Base-by-base conservation (phyloP, 139 green algal species). In the Auxenochlorella pyrenoidosa region DNA sequence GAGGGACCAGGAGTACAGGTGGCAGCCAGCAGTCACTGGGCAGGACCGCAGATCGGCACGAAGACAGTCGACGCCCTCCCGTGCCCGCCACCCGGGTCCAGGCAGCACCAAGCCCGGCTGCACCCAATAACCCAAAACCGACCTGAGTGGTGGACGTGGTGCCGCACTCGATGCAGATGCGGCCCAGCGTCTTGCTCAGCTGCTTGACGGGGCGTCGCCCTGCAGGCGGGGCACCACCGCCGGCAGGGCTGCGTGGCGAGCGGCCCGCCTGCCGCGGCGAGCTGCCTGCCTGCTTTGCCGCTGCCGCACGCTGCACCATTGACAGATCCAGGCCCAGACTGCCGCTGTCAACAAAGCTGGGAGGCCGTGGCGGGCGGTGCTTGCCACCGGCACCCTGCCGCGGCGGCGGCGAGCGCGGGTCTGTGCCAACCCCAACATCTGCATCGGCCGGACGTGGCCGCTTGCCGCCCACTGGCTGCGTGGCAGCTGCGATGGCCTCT, bases 121-220 rank as follows among this genome's bases (percentile, higher is more conserved):
- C 60, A 3, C 26, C 60, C 60, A 34, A 32, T 34, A 32, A 12
- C 60, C 26, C 15, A 12, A 4, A 34, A 5, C 28, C 80, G 19
- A 75, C 80, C 80, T 85, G 80, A 4, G 80, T 85, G 63, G 80
- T 85, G 59, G 54, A 44, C 0, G 40, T 65, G 15, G 63, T 65
- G 63, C 40, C 59, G 80, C 80, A 85, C 80, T 85, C 80, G 30
- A 85, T 75, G 63, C 80, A 85, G 22, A 85, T 32, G 5, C 80
- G 63, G 40, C 80, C 80, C 59, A 59, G 68, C 21, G 66, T 85
- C 63, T 85, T 85, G 80, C 40, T 85, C 10, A 60, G 41, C 63
- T 76, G 80, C 63, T 59, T 59, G 63, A 26, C 26, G 24, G 36
- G 22, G 28, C 63, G 36, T 26, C 60, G 41, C 18, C 58, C 36